Evolutionary conservation across 768 basidiomycete genomes (phyloP).

Genomic region (Xerocomus brunneocitrinus): DNA sequence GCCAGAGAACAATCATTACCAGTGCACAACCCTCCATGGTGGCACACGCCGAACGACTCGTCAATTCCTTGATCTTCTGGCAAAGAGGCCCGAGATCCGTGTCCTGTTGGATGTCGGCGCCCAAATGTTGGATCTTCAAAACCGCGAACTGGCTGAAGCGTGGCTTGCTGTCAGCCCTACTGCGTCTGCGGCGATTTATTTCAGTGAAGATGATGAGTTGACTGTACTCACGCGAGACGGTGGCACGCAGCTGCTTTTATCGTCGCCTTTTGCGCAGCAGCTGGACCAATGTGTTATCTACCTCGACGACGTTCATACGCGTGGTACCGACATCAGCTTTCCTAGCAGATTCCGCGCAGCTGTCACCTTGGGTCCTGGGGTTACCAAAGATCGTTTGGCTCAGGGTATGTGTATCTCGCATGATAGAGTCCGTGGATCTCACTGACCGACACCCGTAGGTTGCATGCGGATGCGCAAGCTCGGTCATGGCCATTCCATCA

Average conservation of each 20-base stretch:
- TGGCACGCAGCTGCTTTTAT: constrained; percentile 32
- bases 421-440: not conserved
- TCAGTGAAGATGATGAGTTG: constrained; percentile 16
- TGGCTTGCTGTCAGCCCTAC: constrained; percentile 33
- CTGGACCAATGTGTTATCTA: constrained; percentile 11
- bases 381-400: constrained; percentile 15
- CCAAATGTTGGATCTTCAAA: constrained; percentile 46
- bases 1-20: constrained; percentile 20
- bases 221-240: constrained; percentile 35
- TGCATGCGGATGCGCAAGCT: constrained; percentile 55
- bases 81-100: constrained; percentile 32
- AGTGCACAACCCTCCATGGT: not conserved
- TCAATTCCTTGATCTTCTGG: constrained; percentile 29
- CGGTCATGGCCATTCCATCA: constrained; percentile 43
- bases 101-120: constrained; percentile 52
- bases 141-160: constrained; percentile 32
- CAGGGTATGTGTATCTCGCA: constrained; percentile 5
- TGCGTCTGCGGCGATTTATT: constrained; percentile 25
- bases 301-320: constrained; percentile 17
- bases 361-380: constrained; percentile 13
- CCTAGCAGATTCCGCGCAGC: constrained; percentile 13
- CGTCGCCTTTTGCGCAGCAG: constrained; percentile 26
- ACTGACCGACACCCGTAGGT: constrained; percentile 27
- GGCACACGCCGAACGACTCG: constrained; percentile 10
- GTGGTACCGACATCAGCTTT: constrained; percentile 18